These are phyloP conservation scores for Gossypium raimondii DNA, from an alignment of 345 rosid genomes.

Conservation along the genomic window DNA sequence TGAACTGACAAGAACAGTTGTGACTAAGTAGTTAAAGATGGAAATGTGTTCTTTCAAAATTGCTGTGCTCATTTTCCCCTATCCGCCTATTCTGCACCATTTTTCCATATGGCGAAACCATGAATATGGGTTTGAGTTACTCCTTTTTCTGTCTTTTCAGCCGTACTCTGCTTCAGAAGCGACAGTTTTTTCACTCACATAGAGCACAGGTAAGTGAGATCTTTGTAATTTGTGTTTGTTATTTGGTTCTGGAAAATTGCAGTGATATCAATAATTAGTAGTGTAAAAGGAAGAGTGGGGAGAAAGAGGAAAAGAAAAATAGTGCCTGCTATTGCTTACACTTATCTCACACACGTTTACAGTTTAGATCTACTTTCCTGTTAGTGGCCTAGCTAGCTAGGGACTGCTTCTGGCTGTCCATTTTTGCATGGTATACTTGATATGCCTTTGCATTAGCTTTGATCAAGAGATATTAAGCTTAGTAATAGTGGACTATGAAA, in stretches of 20 bases:
- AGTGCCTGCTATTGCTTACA: constrained; percentile 2
- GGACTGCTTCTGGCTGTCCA: neutral
- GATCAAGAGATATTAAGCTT: neutral
- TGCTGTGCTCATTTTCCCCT: neutral
- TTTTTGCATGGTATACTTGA: neutral
- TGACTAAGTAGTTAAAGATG: neutral
- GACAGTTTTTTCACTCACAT: constrained; percentile 96
- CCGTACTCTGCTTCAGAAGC: constrained; percentile 79
- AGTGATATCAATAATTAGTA: neutral
- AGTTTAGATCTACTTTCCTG: neutral
- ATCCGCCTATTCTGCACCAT: neutral
- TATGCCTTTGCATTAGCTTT: neutral
- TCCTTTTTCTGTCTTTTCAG: constrained; percentile 38
- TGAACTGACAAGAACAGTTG: neutral
- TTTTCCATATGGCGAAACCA: neutral
- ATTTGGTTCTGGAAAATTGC: neutral
- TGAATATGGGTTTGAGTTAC: constrained; percentile 20
- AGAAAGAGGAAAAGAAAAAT: neutral
- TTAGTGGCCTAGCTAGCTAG: neutral
- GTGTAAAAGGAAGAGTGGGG: neutral
- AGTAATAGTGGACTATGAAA: neutral
- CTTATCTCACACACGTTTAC: neutral
- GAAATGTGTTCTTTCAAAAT: neutral
- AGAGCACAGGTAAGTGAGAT: constrained; percentile 79
- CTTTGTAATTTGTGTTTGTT: constrained; percentile 5